Evolutionary conservation across 305 asterid species (phyloP).

Genomic region (Fraxinus xanthoxyloides): DNA sequence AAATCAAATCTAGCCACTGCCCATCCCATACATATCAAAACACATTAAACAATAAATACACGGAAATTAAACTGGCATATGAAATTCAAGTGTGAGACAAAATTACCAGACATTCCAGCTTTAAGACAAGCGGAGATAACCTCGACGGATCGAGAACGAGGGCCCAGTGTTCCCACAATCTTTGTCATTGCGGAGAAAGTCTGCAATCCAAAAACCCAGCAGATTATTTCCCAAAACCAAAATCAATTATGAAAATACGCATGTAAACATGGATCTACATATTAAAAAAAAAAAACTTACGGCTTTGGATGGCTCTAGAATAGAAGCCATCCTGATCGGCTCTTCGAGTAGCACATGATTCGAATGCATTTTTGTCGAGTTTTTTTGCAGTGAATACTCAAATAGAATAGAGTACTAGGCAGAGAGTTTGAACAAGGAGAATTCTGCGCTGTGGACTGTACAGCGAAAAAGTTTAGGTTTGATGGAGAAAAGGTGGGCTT

Average conservation of each 20-base stretch:
- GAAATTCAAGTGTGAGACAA: neutral
- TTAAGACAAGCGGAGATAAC: conserved; percentile 69
- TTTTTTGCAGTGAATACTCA: conserved; percentile 5
- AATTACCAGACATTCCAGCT: conserved; percentile 90
- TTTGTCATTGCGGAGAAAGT: conserved; percentile 87
- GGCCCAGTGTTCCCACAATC: conserved; percentile 97
- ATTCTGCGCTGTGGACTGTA: neutral
- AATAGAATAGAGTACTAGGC: neutral
- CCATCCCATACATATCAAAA: neutral
- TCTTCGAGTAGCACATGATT: conserved; percentile 85
- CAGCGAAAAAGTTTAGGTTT: neutral
- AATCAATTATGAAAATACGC: neutral
- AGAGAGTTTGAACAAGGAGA: conserved; percentile 14
- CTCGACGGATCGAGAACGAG: conserved; percentile 84
- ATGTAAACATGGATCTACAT: conserved; percentile 19
- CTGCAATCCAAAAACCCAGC: conserved; percentile 32
- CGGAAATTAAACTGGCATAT: neutral
- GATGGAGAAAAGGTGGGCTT: neutral
- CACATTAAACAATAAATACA: neutral
- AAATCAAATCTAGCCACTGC: conserved; percentile 92
- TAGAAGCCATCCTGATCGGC: conserved; percentile 95
- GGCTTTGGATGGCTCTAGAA: conserved; percentile 86
- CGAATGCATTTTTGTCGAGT: conserved; percentile 58
- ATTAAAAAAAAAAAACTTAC: conserved; percentile 18
- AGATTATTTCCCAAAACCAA: neutral